phyloP scores from a whole-genome alignment of 2,329 filamentous ascomycete genomes.

The Bertia moriformis region DNA sequence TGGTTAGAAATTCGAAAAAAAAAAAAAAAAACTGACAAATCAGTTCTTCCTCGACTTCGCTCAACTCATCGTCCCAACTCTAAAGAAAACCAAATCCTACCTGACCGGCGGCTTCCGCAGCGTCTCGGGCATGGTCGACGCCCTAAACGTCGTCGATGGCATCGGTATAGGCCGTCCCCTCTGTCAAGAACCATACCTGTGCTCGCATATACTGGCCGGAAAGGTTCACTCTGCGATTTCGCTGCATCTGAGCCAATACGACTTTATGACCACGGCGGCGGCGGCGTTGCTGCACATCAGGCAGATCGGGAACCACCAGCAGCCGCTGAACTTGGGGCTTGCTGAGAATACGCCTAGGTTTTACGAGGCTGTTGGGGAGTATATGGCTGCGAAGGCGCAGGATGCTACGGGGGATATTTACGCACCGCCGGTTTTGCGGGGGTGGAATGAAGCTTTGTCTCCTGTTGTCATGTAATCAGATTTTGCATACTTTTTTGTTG shows the following conservation, averaged over 20 bases:
- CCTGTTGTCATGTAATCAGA: too few species aligned
- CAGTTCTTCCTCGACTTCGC: constrained; percentile 48
- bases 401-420: too few species aligned
- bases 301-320: constrained; percentile 5
- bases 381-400: too few species aligned
- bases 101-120: constrained; percentile 43
- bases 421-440: too few species aligned
- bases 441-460: too few species aligned
- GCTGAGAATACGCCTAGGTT: too few species aligned
- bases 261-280: constrained; percentile 29
- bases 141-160: constrained; percentile 40
- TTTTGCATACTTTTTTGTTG: too few species aligned
- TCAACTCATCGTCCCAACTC: constrained; percentile 28
- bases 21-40: too few species aligned
- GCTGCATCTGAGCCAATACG: constrained; percentile 26
- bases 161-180: constrained; percentile 40
- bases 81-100: constrained; percentile 38
- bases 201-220: constrained; percentile 26
- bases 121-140: constrained; percentile 39
- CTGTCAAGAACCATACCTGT: constrained; percentile 29
- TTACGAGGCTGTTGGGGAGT: too few species aligned
- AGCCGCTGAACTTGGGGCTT: not conserved
- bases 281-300: constrained; percentile 32
- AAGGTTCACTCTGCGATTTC: constrained; percentile 30
- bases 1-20: too few species aligned